Evolutionary conservation across 495 filamentous ascomycete species (phyloP).

Genomic region (Neurospora sublineolata): DNA sequence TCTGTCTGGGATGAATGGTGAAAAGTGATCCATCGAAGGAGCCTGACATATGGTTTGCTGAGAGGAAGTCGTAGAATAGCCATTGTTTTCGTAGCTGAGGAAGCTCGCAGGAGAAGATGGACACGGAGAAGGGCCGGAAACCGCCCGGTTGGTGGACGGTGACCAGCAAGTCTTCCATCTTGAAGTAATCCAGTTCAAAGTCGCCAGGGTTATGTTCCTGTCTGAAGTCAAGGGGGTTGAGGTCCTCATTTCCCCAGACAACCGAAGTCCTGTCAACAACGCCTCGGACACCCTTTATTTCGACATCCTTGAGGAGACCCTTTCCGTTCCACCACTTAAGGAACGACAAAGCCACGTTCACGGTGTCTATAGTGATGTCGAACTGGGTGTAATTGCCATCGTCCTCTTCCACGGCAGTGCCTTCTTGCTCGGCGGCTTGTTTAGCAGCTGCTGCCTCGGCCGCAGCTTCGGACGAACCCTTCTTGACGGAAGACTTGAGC

Average conservation of each 20-base stretch:
- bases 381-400: constrained; percentile 97
- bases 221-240: constrained; percentile 77
- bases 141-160: constrained; percentile 82
- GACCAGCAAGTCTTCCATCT: constrained; percentile 84
- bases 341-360: constrained; percentile 96
- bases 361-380: constrained; percentile 84
- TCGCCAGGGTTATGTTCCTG: constrained; percentile 85
- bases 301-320: constrained; percentile 80
- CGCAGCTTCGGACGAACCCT: constrained; percentile 77
- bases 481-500: constrained; percentile 65
- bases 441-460: constrained; percentile 77
- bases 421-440: constrained; percentile 28
- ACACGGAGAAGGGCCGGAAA: constrained; percentile 88
- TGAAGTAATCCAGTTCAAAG: constrained; percentile 93
- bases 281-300: constrained; percentile 92
- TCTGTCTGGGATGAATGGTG: constrained; percentile 90
- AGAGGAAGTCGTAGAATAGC: constrained; percentile 95
- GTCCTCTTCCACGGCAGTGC: constrained; percentile 48
- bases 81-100: constrained; percentile 89
- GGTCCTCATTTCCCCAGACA: constrained; percentile 51
- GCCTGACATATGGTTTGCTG: constrained; percentile 89
- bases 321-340: constrained; percentile 97
- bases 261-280: constrained; percentile 83
- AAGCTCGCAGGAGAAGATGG: constrained; percentile 89
- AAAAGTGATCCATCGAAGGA: constrained; percentile 93